phyloP scores from a whole-genome alignment of 306 rosid genomes.

The Quercus agrifolia region DNA sequence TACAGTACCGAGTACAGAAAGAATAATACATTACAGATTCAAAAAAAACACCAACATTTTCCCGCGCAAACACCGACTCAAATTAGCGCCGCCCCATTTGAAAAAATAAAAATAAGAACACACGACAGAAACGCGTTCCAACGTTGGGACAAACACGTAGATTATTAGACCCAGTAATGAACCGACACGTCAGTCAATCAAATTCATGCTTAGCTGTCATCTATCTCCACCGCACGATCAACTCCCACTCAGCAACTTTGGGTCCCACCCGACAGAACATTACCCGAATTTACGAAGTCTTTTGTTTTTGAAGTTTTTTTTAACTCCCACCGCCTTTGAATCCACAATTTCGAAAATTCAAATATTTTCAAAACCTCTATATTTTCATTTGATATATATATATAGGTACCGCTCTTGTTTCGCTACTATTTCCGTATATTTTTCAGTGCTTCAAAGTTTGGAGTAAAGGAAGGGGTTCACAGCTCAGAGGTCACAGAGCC shows the following conservation, averaged over 20 bases:
- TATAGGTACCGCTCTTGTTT: background rate
- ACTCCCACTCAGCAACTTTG: background rate
- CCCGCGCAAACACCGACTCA: conserved; percentile 56
- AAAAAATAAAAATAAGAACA: background rate
- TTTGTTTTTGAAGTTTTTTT: too few species aligned
- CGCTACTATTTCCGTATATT: background rate
- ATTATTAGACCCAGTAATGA: background rate
- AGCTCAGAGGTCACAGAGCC: too few species aligned
- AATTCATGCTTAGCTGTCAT: conserved; percentile 27
- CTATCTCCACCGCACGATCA: conserved; percentile 10
- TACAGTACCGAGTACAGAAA: background rate
- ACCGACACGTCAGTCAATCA: conserved; percentile 2
- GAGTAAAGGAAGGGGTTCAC: too few species aligned
- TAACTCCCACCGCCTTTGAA: background rate
- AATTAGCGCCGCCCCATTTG: conserved; percentile 41
- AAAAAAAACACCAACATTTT: conserved; percentile 14
- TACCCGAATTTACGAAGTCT: too few species aligned
- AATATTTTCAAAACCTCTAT: background rate
- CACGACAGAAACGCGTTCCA: conserved; percentile 21
- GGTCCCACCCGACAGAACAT: background rate
- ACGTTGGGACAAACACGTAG: background rate
- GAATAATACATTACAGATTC: background rate
- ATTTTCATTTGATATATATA: background rate
- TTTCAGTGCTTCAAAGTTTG: background rate
- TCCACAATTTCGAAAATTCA: conserved; percentile 21